Conservation (phyloP, 148 eudicot genomes). For the Linanthus parryae region DNA sequence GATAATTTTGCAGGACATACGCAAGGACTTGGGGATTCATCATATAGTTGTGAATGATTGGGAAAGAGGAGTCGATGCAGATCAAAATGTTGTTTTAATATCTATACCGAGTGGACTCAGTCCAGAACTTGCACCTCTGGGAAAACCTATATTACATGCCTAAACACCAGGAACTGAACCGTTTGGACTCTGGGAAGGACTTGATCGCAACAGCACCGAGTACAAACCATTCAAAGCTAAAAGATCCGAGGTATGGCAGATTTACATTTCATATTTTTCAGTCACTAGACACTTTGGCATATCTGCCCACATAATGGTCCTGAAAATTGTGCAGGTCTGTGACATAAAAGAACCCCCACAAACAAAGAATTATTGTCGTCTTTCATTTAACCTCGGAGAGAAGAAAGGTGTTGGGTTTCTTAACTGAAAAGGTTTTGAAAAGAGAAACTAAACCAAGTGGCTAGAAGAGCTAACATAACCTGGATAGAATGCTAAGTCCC, state of each 20-base stretch:
- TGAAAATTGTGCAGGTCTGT: no score
- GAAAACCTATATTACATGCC: constrained; percentile 89
- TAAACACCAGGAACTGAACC: constrained; percentile 95
- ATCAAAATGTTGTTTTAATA: constrained; percentile 92
- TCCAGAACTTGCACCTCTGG: constrained; percentile 82
- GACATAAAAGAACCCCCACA: no score
- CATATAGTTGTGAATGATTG: constrained; percentile 94
- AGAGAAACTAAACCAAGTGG: no score
- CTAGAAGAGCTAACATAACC: no score
- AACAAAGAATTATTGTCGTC: no score
- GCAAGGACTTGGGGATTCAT: constrained; percentile 84
- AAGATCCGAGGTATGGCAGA: constrained; percentile 93
- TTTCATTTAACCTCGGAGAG: no score
- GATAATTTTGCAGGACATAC: constrained; percentile 43
- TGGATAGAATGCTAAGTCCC: no score
- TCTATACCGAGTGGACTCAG: constrained; percentile 87
- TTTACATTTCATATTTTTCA: no score
- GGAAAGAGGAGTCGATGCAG: constrained; percentile 91
- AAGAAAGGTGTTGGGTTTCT: no score
- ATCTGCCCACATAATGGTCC: no score
- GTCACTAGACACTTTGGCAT: no score
- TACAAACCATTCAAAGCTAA: constrained; percentile 84
- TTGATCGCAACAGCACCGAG: constrained; percentile 71
- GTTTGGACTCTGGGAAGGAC: constrained; percentile 86
- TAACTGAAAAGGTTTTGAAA: no score